These are phyloP conservation scores for Candida pseudoglaebosa DNA, from an alignment of 805 yeast genomes.

Conservation along the genomic window DNA sequence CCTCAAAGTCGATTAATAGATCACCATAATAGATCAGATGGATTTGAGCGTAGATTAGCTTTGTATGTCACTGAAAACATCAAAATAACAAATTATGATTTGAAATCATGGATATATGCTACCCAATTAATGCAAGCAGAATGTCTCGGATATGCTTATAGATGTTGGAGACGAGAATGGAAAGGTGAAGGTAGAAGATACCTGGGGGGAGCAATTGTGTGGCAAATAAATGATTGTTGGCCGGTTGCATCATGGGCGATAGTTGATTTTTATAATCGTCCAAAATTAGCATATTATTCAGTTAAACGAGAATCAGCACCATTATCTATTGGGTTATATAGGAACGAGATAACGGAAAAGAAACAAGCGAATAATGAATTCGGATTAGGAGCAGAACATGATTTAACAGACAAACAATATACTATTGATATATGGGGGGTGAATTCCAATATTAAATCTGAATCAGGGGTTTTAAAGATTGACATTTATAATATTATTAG, in stretches of 20 bases:
- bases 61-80: constrained; percentile 45
- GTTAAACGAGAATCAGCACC: constrained; percentile 40
- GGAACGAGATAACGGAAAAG: constrained; percentile 13
- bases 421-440: constrained; percentile 41
- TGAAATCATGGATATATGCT: constrained; percentile 45
- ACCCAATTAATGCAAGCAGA: constrained; percentile 53
- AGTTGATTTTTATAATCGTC: constrained; percentile 37
- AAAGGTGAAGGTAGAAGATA: constrained; percentile 28
- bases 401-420: constrained; percentile 20
- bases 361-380: constrained; percentile 7
- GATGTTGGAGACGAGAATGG: constrained; percentile 49
- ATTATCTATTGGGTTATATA: constrained; percentile 30
- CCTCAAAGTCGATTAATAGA: constrained; percentile 45
- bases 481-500: constrained; percentile 25
- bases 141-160: constrained; percentile 44
- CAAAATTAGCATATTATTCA: constrained; percentile 46
- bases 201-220: constrained; percentile 46
- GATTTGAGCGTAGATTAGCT: constrained; percentile 44
- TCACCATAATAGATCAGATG: constrained; percentile 47
- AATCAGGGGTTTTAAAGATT: constrained; percentile 20
- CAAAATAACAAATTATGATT: constrained; percentile 27
- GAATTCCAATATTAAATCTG: constrained; percentile 21
- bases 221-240: constrained; percentile 56
- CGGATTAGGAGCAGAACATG: constrained; percentile 18
- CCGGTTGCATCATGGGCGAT: constrained; percentile 52